Evolutionary conservation across 2,329 filamentous ascomycete genomes (phyloP), one percentile per base, ranked within the genome.

Genomic region (Aureobasidium leucospermi): DNA sequence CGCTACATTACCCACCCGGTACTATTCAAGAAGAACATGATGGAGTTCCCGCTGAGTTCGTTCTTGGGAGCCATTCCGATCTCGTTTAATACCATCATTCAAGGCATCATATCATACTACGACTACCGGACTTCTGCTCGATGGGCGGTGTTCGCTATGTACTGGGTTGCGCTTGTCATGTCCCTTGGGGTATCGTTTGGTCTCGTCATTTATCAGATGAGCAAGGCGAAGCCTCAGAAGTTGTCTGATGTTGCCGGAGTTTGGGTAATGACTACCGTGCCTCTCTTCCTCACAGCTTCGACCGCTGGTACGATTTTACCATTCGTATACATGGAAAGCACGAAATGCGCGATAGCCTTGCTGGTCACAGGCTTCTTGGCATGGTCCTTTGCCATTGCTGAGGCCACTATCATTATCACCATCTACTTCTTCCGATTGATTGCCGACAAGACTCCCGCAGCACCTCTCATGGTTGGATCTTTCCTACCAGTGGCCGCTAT

Each of bases 101-200:
- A 61, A 23, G 67, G 67, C 31, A 58, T 68, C 10, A 60, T 65
- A 31, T 63, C 59, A 7, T 68, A 63, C 59, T 68, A 68, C 52
- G 59, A 61, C 38, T 56, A 64, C 41, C 61, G 61, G 8, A 32
- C 51, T 43, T 38, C 60, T 28, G 67, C 60, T 9, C 32, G 55
- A 23, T 67, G 65, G 62, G 63, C 61, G 1, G 65, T 64, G 1
- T 63, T 65, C 34, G 65, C 36, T 11, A 48, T 68, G 10, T 68
- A 47, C 29, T 68, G 67, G 67, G 56, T 68, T 28, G 52, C 62
- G 4, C 58, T 67, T 15, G 62, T 58, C 15, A 32, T 65, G 36
- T 36, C 47, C 6, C 11, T 60, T 11, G 23, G 60, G 4, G 62
- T 65, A 15, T 56, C 58, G 28, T 60, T 63, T 28, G 66, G 62